phyloP scores from a whole-genome alignment of 1,284 basidiomycete species.

The Rhodotorula sp. region DNA sequence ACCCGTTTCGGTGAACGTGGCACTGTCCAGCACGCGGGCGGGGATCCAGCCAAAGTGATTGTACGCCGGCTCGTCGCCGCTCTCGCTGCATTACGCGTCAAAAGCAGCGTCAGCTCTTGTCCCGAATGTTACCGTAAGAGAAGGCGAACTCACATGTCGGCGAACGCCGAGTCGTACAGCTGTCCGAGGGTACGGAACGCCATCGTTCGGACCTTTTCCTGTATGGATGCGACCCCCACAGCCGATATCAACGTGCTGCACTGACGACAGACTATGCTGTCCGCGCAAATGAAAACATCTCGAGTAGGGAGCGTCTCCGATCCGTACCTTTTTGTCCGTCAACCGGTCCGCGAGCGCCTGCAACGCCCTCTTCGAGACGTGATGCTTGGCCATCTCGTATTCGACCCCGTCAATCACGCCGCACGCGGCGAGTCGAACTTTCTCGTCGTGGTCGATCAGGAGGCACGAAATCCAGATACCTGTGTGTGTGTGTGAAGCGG shows the following conservation, averaged over 20 bases:
- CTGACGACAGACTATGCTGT: too few relatives aligned
- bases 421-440: conserved; percentile 80
- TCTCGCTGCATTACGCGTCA: conserved; percentile 61
- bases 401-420: conserved; percentile 73
- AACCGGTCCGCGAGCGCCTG: conserved; percentile 68
- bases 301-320: background rate
- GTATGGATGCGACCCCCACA: conserved; percentile 4
- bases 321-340: conserved; percentile 76
- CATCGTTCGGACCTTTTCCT: conserved; percentile 76
- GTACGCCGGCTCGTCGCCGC: conserved; percentile 68
- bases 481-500: conserved; percentile 43
- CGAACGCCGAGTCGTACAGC: conserved; percentile 76
- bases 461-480: conserved; percentile 63
- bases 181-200: conserved; percentile 74
- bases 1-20: conserved; percentile 15
- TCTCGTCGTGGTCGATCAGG: conserved; percentile 84
- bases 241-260: background rate
- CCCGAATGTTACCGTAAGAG: too few relatives aligned
- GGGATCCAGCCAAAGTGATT: conserved; percentile 94
- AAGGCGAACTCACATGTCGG: conserved; percentile 72
- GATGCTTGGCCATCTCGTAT: conserved; percentile 79
- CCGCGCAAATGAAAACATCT: too few relatives aligned
- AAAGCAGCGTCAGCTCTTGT: background rate
- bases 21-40: conserved; percentile 61
- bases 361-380: conserved; percentile 67